These are phyloP conservation scores for Umbelopsis ramanniana DNA, from an alignment of 192 early-diverging fungal genomes.

Conservation along the genomic window DNA sequence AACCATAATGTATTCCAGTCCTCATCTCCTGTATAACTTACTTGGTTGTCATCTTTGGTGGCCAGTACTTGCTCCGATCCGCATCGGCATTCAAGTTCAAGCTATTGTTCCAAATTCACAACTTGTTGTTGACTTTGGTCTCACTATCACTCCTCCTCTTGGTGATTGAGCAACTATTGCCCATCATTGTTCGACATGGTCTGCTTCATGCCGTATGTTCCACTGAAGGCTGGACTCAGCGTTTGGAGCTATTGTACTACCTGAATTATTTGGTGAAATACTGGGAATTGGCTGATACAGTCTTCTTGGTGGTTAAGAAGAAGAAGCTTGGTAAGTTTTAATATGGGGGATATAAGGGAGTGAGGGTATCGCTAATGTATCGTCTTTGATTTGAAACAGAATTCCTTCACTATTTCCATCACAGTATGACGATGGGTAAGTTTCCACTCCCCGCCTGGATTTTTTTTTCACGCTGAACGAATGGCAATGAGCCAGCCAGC, in stretches of 20 bases:
- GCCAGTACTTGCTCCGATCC: conserved; percentile 66
- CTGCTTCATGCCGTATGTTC: conserved; percentile 74
- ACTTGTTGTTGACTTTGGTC: conserved; percentile 70
- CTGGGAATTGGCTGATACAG: conserved; percentile 85
- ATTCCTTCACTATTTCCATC: conserved; percentile 92
- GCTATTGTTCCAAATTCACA: conserved; percentile 77
- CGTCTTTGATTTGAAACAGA: conserved; percentile 40
- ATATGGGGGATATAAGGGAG: background rate
- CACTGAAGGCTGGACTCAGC: conserved; percentile 66
- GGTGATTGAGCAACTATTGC: conserved; percentile 73
- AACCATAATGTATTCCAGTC: conserved; percentile 28
- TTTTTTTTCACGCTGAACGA: background rate
- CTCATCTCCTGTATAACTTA: conserved; percentile 56
- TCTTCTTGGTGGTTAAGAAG: conserved; percentile 81
- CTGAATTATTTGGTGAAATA: conserved; percentile 91
- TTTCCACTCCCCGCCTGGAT: background rate
- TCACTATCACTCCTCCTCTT: conserved; percentile 70
- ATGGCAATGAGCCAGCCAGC: conserved; percentile 1
- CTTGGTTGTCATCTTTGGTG: conserved; percentile 76
- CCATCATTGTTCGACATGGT: conserved; percentile 67
- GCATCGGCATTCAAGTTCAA: conserved; percentile 70
- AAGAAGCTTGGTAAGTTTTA: conserved; percentile 65
- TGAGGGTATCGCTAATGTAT: background rate
- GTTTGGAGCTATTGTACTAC: conserved; percentile 80
- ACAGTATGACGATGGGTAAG: conserved; percentile 77